Evolutionary conservation across 305 asterid species (phyloP), one percentile per base, ranked within the genome.

Genomic region (Stenogyne calaminthoides): DNA sequence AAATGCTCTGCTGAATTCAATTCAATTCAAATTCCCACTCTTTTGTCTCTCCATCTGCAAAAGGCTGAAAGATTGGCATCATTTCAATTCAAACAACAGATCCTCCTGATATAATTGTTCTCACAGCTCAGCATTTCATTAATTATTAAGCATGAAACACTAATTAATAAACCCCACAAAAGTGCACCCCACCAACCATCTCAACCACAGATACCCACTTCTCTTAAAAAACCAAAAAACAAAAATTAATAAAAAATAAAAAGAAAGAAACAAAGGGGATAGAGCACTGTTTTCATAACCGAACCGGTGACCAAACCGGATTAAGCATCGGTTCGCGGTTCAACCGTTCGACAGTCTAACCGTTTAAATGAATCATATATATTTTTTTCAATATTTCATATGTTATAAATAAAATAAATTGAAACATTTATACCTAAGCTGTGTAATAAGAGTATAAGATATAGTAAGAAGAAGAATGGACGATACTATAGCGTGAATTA

Each of bases 161-260:
- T 19, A 76, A 74, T 77, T 79, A 84, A 76, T 67, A 71, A 81
- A 78, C 58, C 84, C 87, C 84, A 67, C 73, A 56, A 73, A 82
- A 73, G 70, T 80, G 82, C 81, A 82, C 80, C 79, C 83, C 91
- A 89, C 95, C 95, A 82, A 88, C 85, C 82, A 70, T 76, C 71
- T 76, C 90, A 84, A 80, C 91, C 88, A 81, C 85, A 80, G 60
- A 77, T 71, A 71, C 78, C 78, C 70, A 79, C 72, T 78, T 85
- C n/a, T n/a, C 19, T 7, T 62, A 49, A 49, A 62, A 65, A 6
- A n/a, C n/a, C n/a, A n/a, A n/a, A n/a, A n/a, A n/a, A n/a, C n/a
- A 11, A 16, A 39, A 57, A 71, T 9, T 42, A 14, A 20, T 16
- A 32, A 71, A 39, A 9, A 18, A 29, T 5, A 44, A 11, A 6